Evolutionary conservation across 108 stramenopile genomes (phyloP), one percentile per base, ranked within the genome.

Genomic region (Nitzschia palea): DNA sequence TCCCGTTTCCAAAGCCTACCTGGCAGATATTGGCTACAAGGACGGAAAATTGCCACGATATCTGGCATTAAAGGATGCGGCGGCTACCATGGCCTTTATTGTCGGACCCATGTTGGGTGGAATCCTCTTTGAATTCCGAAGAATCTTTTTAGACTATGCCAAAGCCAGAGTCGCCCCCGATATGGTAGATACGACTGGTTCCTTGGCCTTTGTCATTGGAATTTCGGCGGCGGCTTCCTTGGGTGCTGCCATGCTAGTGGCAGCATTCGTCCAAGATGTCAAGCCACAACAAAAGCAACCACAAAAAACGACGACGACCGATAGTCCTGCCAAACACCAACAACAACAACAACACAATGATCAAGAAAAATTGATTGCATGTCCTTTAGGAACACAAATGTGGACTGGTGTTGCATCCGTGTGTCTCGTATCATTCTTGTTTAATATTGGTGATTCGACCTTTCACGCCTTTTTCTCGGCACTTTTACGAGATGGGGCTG

Each of bases 381-480:
- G 87, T 76, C 90, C 90, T 1, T 74, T 91, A 17, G 90, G 90
- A 25, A 59, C 55, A 1, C 74, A 53, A 12, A 56, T 91, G 27
- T 84, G 85, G 86, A 67, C 83, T 25, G 90, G 86, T 20, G 87
- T 91, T 31, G 85, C 85, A n/a, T 86, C 85, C 10, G 63, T 72
- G 5, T 86, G 85, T 29, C 52, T 63, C 45, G 76, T 91, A 22
- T 86, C 87, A 2, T 79, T 82, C 53, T 70, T 88, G 6, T 87
- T 84, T 55, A 83, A 91, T 47, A 83, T 80, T 44, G 90, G 85
- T 2, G 87, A 87, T 53, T 79, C 83, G 50, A 83, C 85, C 37
- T 91, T 87, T 48, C 84, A 86, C 62, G 90, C 90, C 52, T 91
- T 91, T 68, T 87, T 84, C 51, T 84, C 90, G 5, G 81, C 85